Evolutionary conservation across 345 rosid species (phyloP).

Genomic region (Corymbia maculata): DNA sequence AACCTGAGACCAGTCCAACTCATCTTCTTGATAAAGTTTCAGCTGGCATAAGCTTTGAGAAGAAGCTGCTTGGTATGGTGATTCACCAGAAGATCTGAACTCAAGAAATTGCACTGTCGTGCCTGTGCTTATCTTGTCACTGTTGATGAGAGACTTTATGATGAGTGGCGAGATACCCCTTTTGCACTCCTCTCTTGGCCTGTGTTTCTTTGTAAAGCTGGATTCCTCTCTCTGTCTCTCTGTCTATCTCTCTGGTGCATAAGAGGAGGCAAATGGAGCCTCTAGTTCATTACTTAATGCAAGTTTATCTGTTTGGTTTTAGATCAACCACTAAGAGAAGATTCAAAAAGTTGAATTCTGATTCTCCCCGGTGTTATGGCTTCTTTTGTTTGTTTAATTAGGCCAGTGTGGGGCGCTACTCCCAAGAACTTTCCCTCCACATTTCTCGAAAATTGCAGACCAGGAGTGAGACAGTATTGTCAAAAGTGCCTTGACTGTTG

Average conservation of each 20-base stretch:
- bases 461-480: not conserved
- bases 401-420: not conserved
- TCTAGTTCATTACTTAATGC: not conserved
- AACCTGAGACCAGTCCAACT: not conserved
- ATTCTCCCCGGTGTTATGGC: not conserved
- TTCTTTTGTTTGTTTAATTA: not conserved
- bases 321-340: not conserved
- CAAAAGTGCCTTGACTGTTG: not conserved
- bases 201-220: not conserved
- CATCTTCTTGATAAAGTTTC: not conserved
- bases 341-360: not conserved
- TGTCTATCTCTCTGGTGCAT: not conserved
- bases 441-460: not conserved
- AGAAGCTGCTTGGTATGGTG: not conserved
- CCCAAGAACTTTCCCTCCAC: not conserved
- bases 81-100: not conserved
- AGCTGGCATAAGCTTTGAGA: not conserved
- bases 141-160: not conserved
- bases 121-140: not conserved
- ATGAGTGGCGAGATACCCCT: not conserved
- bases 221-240: not conserved
- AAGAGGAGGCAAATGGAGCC: not conserved
- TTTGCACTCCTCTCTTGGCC: not conserved
- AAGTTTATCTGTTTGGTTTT: not conserved
- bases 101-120: not conserved